Percentiles rank a stretch among this genome's conserved stretches.
Evolutionary conservation across 768 basidiomycete species (phyloP).

Genomic region (Psilocybe subaeruginosa): DNA sequence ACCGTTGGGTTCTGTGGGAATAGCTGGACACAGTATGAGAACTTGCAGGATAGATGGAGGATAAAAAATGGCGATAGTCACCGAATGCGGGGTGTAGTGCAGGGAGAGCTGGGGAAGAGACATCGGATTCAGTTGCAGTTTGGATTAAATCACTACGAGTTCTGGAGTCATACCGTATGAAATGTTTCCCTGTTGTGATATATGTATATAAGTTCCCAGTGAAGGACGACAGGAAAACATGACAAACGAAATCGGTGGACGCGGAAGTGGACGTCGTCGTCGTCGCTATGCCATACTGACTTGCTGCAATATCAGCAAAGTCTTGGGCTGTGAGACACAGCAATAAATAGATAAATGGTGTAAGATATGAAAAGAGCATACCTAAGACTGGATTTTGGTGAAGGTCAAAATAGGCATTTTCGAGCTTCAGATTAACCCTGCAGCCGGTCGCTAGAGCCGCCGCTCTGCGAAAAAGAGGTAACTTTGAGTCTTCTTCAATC

Average conservation of each 20-base stretch:
- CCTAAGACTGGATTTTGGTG: slow-evolving; percentile 61
- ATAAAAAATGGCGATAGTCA: slow-evolving; percentile 29
- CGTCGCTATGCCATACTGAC: slow-evolving; percentile 45
- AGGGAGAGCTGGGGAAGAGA: slow-evolving; percentile 51
- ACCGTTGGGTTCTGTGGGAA: slow-evolving; percentile 70
- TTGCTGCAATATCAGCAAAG: slow-evolving; percentile 49
- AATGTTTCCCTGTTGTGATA: slow-evolving; percentile 65
- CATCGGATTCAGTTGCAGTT: slow-evolving; percentile 7
- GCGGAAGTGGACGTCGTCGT: slow-evolving; percentile 43
- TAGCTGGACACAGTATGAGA: slow-evolving; percentile 44
- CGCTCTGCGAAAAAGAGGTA: slow-evolving; percentile 43
- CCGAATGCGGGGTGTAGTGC: slow-evolving; percentile 67
- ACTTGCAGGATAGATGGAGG: slow-evolving; percentile 15
- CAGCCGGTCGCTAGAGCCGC: slow-evolving; percentile 69
- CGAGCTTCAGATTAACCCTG: slow-evolving; percentile 45
- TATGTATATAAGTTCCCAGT: not conserved
- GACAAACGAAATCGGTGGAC: slow-evolving; percentile 79
- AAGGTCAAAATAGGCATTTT: slow-evolving; percentile 54
- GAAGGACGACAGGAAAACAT: slow-evolving; percentile 6
- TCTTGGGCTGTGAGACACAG: slow-evolving; percentile 44
- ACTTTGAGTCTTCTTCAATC: not conserved
- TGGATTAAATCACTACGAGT: not conserved
- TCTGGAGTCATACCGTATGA: slow-evolving; percentile 51
- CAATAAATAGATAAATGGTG: not conserved
- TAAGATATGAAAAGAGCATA: slow-evolving; percentile 19